These are phyloP conservation scores for Akanthomyces dipterigenus DNA, from an alignment of 2,329 filamentous ascomycete species.

Conservation along the genomic window DNA sequence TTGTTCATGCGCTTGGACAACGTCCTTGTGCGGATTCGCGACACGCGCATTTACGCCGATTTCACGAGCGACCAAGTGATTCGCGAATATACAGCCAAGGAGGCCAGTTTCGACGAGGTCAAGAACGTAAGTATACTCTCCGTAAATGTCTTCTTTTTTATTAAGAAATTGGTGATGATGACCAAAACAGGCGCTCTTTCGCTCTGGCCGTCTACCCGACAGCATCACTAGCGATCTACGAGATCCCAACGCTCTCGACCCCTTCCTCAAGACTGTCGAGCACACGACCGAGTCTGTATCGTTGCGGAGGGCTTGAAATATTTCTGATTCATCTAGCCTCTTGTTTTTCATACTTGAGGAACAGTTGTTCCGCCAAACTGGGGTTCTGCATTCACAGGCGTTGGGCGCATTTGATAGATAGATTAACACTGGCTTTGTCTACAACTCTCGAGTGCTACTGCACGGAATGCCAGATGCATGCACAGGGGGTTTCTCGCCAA, in stretches of 20 bases:
- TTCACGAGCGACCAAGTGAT: constrained; percentile 74
- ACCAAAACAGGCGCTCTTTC: constrained; percentile 36
- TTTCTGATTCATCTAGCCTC: neutral
- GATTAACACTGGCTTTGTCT: neutral
- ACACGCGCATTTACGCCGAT: constrained; percentile 89
- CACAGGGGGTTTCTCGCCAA: neutral
- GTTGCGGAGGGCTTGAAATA: neutral
- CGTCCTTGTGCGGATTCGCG: constrained; percentile 78
- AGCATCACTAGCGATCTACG: constrained; percentile 71
- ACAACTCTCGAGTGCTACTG: neutral
- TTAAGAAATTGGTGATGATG: neutral
- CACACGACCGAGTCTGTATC: constrained; percentile 49
- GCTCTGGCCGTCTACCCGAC: constrained; percentile 51
- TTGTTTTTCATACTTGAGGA: neutral
- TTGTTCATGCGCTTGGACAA: constrained; percentile 93
- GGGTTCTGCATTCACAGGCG: neutral
- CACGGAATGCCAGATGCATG: neutral
- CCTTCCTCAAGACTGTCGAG: constrained; percentile 64
- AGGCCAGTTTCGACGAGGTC: constrained; percentile 72
- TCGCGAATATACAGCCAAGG: constrained; percentile 83
- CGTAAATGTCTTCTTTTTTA: too few species aligned
- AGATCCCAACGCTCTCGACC: constrained; percentile 70
- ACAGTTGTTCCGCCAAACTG: neutral
- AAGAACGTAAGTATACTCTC: constrained; percentile 49
- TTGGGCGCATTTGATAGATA: neutral